These are phyloP conservation scores for Claviceps pazoutovae DNA, from an alignment of 2,329 filamentous ascomycete genomes.

Conservation along the genomic window DNA sequence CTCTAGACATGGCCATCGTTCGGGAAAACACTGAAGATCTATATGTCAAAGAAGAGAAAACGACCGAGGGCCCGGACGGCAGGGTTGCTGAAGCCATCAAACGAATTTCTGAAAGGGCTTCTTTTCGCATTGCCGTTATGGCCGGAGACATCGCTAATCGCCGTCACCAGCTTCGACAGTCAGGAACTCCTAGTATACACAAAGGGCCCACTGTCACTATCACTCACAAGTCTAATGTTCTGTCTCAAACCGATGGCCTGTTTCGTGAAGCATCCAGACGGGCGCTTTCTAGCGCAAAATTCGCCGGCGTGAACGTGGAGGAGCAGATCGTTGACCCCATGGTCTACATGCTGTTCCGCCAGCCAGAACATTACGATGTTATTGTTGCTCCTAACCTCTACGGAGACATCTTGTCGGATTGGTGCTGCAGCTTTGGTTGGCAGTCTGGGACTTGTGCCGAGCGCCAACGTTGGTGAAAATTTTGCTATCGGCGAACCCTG, in stretches of 20 bases:
- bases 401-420: conserved; percentile 90
- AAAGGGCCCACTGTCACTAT: conserved; percentile 70
- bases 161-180: conserved; percentile 64
- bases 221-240: conserved; percentile 96
- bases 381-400: conserved; percentile 97
- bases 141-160: conserved; percentile 88
- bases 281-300: conserved; percentile 54
- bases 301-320: conserved; percentile 55
- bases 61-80: conserved; percentile 57
- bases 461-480: conserved; percentile 83
- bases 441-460: conserved; percentile 80
- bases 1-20: conserved; percentile 94
- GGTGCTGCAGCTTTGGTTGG: conserved; percentile 90
- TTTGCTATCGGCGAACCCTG: conserved; percentile 98
- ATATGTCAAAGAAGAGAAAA: conserved; percentile 93
- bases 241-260: conserved; percentile 89
- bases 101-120: conserved; percentile 80
- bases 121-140: conserved; percentile 76
- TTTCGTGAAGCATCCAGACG: conserved; percentile 71
- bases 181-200: conserved; percentile 46
- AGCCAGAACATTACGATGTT: conserved; percentile 89
- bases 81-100: conserved; percentile 96
- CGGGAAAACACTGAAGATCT: conserved; percentile 98
- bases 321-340: conserved; percentile 99
- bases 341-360: conserved; percentile 98